Base-by-base conservation (phyloP, 1,284 basidiomycete genomes). In the Sporisorium exsertum region DNA sequence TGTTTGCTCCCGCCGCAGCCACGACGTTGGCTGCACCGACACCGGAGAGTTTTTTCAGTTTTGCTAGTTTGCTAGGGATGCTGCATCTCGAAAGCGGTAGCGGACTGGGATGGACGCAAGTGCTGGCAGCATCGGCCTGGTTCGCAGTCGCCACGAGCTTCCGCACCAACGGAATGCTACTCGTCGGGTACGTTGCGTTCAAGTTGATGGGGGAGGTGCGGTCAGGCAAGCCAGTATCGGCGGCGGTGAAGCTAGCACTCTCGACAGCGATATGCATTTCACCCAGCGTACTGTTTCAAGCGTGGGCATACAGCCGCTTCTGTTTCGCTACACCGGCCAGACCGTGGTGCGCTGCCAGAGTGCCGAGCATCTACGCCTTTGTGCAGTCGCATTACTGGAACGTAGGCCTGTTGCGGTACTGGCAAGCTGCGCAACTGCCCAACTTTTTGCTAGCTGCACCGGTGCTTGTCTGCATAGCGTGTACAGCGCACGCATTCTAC, bases 331-430 rank as follows among this genome's bases (percentile, higher is more conserved):
- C 7, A n/a, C 32, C 57, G 50, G 20, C 51, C 65, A 70, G 87
- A 43, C 86, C 87, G 2, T 97, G 94, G 95, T 97, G 95, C 84
- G 57, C 80, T 0, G 69, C 81, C 0, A 50, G 80, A 3, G 77
- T 91, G 1, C 94, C 94, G 0, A 89, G 90, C 16, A 90, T 93
- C 50, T 98, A 98, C 84, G 87, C 89, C n/a, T 91, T 93, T 79
- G 92, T 93, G 1, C 96, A 98, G 85, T 86, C 87, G 0, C 87
- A 89, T 51, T 98, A 98, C 86, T 99, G 96, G 89, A 89, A 93
- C 84, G 88, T 90, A 68, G 95, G 95, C 6, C 90, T 94, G 69
- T 86, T 97, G 64, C 89, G 88, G 0, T 98, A 99, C 86, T 99
- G 94, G 94, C 91, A 91, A 0, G 63, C 88, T 5, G 87, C 89